Evolutionary conservation across 164 flowering plant genomes (phyloP).

Genomic region (Annona cherimola): DNA sequence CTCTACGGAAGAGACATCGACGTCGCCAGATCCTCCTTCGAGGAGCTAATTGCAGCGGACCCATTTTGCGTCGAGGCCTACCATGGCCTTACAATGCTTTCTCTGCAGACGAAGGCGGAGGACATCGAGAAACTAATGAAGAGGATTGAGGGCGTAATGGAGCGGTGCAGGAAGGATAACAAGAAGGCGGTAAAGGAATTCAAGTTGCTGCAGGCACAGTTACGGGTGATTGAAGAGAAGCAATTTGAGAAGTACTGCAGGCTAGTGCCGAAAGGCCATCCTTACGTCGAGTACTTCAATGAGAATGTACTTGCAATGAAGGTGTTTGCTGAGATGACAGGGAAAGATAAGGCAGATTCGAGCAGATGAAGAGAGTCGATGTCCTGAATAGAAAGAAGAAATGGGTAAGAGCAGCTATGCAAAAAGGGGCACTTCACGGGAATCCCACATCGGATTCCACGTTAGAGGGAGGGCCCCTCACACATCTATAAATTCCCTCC

Average conservation of each 20-base stretch:
- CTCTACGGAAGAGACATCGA: slow-evolving; percentile 46
- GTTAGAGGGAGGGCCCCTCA: no score
- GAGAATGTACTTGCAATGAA: slow-evolving; percentile 63
- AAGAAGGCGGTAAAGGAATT: slow-evolving; percentile 63
- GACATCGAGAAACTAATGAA: slow-evolving; percentile 40
- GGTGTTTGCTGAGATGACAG: slow-evolving; percentile 52
- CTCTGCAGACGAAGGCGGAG: slow-evolving; percentile 28
- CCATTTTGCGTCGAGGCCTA: slow-evolving; percentile 74
- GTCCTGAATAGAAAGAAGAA: no score
- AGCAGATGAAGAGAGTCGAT: slow-evolving; percentile 26
- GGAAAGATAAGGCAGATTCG: slow-evolving; percentile 31
- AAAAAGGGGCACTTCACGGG: no score
- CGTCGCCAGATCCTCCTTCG: slow-evolving; percentile 46
- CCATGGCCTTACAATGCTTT: slow-evolving; percentile 66
- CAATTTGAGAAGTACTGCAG: slow-evolving; percentile 62
- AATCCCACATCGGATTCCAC: no score
- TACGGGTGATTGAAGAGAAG: slow-evolving; percentile 61
- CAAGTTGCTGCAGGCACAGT: slow-evolving; percentile 69
- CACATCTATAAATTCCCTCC: no score
- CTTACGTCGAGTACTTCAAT: slow-evolving; percentile 58
- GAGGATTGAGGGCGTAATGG: slow-evolving; percentile 51
- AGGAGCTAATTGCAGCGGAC: slow-evolving; percentile 54
- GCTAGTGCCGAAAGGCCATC: slow-evolving; percentile 81
- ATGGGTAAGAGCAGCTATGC: no score
- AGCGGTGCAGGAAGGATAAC: slow-evolving; percentile 55